Percentiles rank a stretch among this genome's conserved stretches.
Evolutionary conservation across 2,329 filamentous ascomycete genomes (phyloP).

Genomic region (Aaosphaeria pasadenensis): DNA sequence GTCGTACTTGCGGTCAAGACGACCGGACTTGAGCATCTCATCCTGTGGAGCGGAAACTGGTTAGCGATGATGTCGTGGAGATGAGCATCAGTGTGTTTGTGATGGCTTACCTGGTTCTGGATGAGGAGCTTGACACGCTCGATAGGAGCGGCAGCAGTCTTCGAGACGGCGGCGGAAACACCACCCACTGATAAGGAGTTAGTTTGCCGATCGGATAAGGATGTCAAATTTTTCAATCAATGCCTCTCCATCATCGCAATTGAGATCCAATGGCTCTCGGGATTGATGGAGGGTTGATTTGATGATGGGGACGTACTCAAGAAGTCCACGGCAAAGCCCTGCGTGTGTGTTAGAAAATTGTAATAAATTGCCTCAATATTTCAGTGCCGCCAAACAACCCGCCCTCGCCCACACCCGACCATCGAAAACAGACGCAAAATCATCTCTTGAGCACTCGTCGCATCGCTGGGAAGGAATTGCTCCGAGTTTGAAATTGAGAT

Average conservation of each 20-base stretch:
- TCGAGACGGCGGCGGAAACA: constrained; percentile 99
- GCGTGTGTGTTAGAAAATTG: constrained; percentile 27
- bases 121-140: constrained; percentile 99
- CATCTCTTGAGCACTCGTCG: constrained; percentile 17
- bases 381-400: constrained; percentile 12
- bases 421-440: constrained; percentile 2
- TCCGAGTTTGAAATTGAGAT: constrained; percentile 28
- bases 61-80: constrained; percentile 15
- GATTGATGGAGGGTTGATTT: constrained; percentile 13
- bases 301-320: constrained; percentile 71
- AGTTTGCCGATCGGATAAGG: constrained; percentile 30
- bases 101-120: constrained; percentile 92
- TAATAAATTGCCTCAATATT: constrained; percentile 13
- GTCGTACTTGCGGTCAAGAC: constrained; percentile 95
- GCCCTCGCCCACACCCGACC: constrained; percentile 2
- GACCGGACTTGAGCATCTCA: constrained; percentile 99
- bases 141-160: constrained; percentile 99
- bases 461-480: constrained; percentile 11
- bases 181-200: constrained; percentile 78
- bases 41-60: constrained; percentile 58
- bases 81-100: constrained; percentile 1
- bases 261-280: constrained; percentile 16
- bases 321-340: constrained; percentile 98
- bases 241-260: background rate
- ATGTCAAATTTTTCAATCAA: background rate